Evolutionary conservation across 306 rosid species (phyloP).

Genomic region (Medicago ruthenica): DNA sequence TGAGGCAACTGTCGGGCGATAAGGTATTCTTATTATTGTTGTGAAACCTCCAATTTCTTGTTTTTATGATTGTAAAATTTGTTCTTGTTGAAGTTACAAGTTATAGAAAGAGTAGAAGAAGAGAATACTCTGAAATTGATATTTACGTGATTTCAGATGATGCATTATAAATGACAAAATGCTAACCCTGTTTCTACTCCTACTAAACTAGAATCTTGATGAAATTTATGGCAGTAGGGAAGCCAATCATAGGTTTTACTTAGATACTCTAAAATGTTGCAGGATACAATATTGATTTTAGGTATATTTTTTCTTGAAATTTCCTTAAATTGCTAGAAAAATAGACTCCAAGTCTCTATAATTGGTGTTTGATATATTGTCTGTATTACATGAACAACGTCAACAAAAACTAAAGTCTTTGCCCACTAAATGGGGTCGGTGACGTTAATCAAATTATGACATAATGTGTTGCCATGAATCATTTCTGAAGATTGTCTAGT

Average conservation of each 20-base stretch:
- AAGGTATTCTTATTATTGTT: slow-evolving; percentile 57
- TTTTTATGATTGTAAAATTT: slow-evolving; percentile 32
- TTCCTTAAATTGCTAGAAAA: background rate
- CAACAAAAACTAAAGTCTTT: background rate
- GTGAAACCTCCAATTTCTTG: slow-evolving; percentile 16
- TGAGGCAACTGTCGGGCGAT: slow-evolving; percentile 62
- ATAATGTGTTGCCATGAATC: background rate
- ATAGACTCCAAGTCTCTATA: background rate
- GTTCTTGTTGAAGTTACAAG: background rate
- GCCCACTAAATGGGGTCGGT: background rate
- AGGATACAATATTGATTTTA: background rate
- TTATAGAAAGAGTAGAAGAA: background rate
- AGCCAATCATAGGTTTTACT: too few species aligned
- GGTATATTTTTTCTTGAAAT: background rate
- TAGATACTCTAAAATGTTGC: too few species aligned
- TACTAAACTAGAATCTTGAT: too few species aligned
- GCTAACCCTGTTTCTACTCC: too few species aligned
- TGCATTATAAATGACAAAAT: background rate
- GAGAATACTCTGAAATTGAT: background rate
- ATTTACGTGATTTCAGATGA: background rate
- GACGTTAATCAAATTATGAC: background rate
- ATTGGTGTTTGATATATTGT: background rate
- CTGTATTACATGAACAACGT: too few species aligned
- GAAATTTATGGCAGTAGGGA: too few species aligned
- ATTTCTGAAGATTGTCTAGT: background rate